Evolutionary conservation across 1,284 basidiomycete genomes (phyloP).

Genomic region (Mycosarcoma mackinlayi): DNA sequence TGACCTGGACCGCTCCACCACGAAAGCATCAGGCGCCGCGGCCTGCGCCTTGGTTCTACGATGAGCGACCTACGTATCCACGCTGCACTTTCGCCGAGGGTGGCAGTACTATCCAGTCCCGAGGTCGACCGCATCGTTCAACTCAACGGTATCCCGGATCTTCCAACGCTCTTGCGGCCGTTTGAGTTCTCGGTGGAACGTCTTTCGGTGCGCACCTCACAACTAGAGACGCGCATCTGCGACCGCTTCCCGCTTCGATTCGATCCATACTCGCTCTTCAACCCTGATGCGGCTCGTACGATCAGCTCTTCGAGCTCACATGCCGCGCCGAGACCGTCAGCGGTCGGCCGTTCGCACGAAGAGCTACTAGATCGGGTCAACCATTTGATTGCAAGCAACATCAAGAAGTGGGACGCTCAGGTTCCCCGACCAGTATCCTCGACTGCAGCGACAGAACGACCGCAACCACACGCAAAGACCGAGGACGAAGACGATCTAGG

Average conservation of each 20-base stretch:
- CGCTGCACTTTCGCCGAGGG: conserved; percentile 58
- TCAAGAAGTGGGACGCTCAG: conserved; percentile 47
- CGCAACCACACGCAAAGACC: not conserved
- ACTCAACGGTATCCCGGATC: conserved; percentile 51
- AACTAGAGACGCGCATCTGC: conserved; percentile 56
- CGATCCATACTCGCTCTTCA: conserved; percentile 54
- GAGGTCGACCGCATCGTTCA: conserved; percentile 54
- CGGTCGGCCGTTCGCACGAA: conserved; percentile 21
- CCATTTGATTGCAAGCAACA: conserved; percentile 49
- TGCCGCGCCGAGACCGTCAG: conserved; percentile 17
- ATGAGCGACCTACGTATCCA: conserved; percentile 56
- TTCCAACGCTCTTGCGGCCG: conserved; percentile 58
- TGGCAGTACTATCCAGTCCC: conserved; percentile 58
- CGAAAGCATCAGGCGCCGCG: not conserved
- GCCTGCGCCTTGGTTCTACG: not conserved
- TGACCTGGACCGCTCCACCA: not conserved
- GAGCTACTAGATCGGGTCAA: conserved; percentile 48
- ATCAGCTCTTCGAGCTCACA: conserved; percentile 14
- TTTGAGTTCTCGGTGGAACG: conserved; percentile 54
- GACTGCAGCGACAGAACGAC: not conserved
- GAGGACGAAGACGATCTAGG: conserved; percentile 4
- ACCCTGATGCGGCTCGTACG: conserved; percentile 14
- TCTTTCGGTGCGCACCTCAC: conserved; percentile 61
- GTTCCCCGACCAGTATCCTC: conserved; percentile 2
- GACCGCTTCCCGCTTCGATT: conserved; percentile 61